Evolutionary conservation across 2,329 filamentous ascomycete species (phyloP), one percentile per base, ranked within the genome.

Genomic region (Neurospora crassa): DNA sequence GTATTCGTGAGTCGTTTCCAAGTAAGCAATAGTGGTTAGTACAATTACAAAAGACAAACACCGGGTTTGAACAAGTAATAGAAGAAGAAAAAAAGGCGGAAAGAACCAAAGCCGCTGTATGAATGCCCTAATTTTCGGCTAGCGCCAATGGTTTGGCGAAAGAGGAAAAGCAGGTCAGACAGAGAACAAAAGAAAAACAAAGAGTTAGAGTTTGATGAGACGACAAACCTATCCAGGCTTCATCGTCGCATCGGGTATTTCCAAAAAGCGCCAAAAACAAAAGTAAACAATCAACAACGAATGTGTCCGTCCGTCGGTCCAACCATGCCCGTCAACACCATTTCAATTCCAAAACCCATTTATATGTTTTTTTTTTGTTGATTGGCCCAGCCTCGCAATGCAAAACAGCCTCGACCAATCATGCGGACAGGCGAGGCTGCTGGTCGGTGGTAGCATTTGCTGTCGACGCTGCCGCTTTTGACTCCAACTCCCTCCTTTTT

Each of bases 401-500:
- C 34, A 29, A 37, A 63, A 34, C 53, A 63, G 16, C 14, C 3
- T 63, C 53, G 53, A 63, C 53, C 29, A 63, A 63, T 63, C 53
- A 63, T 34, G 53, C 53, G 5, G 53, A 63, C 29, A 16, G 53
- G 53, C 29, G 67, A 37, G 71, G 53, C 20, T 59, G 72, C 37
- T 70, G 14, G 40, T 71, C 71, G 16, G 69, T 47, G 42, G 72
- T 70, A 16, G 63, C 45, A 40, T 59, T 37, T 34, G 47, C 47
- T 37, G 68, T 47, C 11, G 74, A 72, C 74, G 79, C 79, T 7
- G 81, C 79, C 6, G 82, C 82, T 5, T 84, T 84, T n/a, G 84
- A 84, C 75, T 88, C 85, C 4, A 88, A 78, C 73, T 91, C 90
- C 75, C 87, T 88, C 70, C 91, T 84, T 82, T 90, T 93, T 47